Conservation (phyloP, 768 basidiomycete species). For the Pisolithus tinctorius region DNA sequence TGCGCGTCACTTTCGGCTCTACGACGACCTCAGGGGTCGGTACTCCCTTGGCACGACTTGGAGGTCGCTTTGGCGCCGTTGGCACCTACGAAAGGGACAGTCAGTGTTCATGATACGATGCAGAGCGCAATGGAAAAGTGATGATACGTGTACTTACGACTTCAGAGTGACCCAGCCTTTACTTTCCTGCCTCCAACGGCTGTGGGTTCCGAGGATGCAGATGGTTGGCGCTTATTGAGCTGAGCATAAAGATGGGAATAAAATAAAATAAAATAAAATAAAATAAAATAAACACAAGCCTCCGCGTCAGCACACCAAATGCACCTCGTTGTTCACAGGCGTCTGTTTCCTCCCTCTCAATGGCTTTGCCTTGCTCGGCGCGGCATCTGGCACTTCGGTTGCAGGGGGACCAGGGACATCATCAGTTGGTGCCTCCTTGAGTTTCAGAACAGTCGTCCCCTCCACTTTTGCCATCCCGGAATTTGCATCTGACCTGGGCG, state of each 20-base stretch:
- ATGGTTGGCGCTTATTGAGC: too few relatives aligned
- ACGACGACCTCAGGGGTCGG: neutral
- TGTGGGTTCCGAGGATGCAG: neutral
- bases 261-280: too few relatives aligned
- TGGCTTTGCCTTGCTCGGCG: slow-evolving; percentile 11
- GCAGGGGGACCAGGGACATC: neutral
- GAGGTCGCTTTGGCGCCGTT: neutral
- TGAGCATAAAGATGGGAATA: too few relatives aligned
- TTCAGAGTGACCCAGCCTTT: neutral
- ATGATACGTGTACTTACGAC: neutral
- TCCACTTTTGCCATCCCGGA: neutral
- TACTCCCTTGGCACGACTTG: neutral
- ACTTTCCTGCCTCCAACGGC: slow-evolving; percentile 1
- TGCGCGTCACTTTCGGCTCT: neutral
- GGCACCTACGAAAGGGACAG: neutral
- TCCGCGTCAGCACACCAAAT: neutral
- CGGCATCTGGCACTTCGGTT: slow-evolving; percentile 13
- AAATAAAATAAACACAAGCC: too few relatives aligned
- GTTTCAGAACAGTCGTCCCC: neutral
- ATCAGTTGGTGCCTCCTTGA: neutral
- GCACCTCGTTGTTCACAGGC: slow-evolving; percentile 2
- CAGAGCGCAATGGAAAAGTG: neutral
- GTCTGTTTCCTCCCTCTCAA: slow-evolving; percentile 4
- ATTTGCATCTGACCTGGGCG: neutral
- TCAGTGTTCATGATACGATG: neutral